Evolutionary conservation across 2,329 filamentous ascomycete species (phyloP).

Genomic region (Gnomoniopsis smithogilvyi): DNA sequence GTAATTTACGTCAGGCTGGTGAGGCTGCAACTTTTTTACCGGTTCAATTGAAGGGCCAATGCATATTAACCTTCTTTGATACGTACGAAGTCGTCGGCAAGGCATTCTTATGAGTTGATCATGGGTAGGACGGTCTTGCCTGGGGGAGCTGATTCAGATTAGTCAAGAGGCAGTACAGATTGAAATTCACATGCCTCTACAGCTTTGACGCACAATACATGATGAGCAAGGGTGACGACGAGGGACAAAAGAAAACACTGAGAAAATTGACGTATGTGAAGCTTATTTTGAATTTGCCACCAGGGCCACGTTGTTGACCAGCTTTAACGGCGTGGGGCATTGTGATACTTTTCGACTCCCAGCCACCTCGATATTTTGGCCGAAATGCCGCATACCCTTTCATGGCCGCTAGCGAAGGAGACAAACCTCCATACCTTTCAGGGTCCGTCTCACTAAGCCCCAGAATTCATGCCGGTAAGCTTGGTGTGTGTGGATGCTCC

Average conservation of each 20-base stretch:
- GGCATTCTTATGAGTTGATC: background rate
- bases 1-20: background rate
- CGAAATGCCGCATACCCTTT: background rate
- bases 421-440: slow-evolving; percentile 4
- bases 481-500: slow-evolving; percentile 4
- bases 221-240: background rate
- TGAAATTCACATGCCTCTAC: slow-evolving; percentile 5
- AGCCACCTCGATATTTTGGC: background rate
- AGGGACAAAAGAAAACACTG: background rate
- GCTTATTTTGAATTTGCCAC: background rate
- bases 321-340: background rate
- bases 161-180: slow-evolving; percentile 6
- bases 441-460: background rate
- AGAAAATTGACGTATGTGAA: background rate
- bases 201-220: background rate
- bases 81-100: background rate
- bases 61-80: background rate
- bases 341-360: background rate
- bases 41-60: background rate
- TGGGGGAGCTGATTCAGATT: background rate
- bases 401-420: background rate
- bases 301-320: background rate
- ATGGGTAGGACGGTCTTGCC: slow-evolving; percentile 1
- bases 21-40: background rate
- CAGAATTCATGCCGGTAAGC: background rate